Evolutionary conservation across 169 alveolate genomes (phyloP).

Genomic region (Eimeria acervulina): DNA sequence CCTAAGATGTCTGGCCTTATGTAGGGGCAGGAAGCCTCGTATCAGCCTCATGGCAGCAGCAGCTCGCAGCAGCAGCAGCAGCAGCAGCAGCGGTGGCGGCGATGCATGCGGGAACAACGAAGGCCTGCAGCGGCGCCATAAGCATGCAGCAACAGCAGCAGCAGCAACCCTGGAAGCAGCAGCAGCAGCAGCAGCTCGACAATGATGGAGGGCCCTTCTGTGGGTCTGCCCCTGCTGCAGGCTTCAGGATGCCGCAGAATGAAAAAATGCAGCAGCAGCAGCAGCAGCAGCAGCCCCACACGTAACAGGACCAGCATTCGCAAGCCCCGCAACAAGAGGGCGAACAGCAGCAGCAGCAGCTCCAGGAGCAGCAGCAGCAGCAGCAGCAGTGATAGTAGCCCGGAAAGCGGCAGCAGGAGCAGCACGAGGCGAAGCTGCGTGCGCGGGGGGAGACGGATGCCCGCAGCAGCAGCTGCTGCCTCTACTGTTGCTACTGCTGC

Average conservation of each 20-base stretch:
- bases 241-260: neutral
- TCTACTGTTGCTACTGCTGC: neutral
- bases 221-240: conserved; percentile 5
- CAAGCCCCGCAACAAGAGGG: neutral
- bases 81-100: conserved; percentile 34
- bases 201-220: neutral
- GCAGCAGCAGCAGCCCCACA: conserved; percentile 39
- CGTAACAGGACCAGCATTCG: neutral
- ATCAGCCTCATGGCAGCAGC: neutral
- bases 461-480: conserved; percentile 13
- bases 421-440: neutral
- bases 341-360: conserved; percentile 9
- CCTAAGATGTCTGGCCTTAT: neutral
- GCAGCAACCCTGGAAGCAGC: neutral
- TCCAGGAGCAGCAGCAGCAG: conserved; percentile 55
- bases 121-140: neutral
- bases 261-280: conserved; percentile 13
- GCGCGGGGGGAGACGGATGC: neutral
- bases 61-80: conserved; percentile 44
- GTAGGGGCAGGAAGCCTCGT: neutral
- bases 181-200: neutral
- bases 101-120: neutral
- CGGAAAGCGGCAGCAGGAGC: conserved; percentile 47
- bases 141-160: neutral
- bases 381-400: neutral